Evolutionary conservation across 176 grass and related monocot genomes (phyloP).

Genomic region (Eleusine indica): DNA sequence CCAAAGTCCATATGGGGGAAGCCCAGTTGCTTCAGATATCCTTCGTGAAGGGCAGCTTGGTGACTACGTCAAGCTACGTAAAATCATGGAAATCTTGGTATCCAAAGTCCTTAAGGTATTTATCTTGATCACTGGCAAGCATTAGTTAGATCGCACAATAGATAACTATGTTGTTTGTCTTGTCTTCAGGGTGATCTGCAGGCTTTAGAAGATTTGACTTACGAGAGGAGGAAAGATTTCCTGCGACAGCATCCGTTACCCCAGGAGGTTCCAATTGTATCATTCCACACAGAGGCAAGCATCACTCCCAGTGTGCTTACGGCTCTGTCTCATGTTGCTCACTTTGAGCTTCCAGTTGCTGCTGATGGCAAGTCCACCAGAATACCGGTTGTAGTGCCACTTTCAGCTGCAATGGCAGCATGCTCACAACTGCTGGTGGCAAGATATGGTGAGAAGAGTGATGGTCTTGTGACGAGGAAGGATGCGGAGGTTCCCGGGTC

Average conservation of each 20-base stretch:
- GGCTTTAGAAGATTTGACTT: conserved; percentile 81
- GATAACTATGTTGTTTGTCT: conserved; percentile 10
- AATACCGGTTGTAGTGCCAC: conserved; percentile 80
- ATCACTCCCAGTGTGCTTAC: conserved; percentile 73
- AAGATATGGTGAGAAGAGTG: conserved; percentile 89
- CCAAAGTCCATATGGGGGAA: conserved; percentile 92
- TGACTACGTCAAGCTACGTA: conserved; percentile 84
- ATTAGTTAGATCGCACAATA: neutral
- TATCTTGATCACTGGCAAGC: conserved; percentile 27
- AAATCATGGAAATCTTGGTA: conserved; percentile 84
- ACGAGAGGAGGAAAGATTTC: conserved; percentile 79
- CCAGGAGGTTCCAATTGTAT: conserved; percentile 68
- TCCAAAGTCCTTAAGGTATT: conserved; percentile 89
- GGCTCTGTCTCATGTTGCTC: conserved; percentile 81
- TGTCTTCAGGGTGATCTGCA: conserved; percentile 76
- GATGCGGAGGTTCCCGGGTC: conserved; percentile 87
- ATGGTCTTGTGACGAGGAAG: conserved; percentile 76
- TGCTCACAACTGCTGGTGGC: conserved; percentile 74
- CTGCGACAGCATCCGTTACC: conserved; percentile 61
- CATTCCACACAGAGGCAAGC: conserved; percentile 90
- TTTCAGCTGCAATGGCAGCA: conserved; percentile 81
- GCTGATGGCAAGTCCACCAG: conserved; percentile 56
- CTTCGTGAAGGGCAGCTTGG: conserved; percentile 84
- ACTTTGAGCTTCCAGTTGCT: conserved; percentile 74
- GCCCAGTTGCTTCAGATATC: conserved; percentile 90